Percentiles rank a stretch among this genome's conserved stretches.
Conservation (phyloP, 1,139 yeast genomes). For the Blastobotrys buckinghamii region DNA sequence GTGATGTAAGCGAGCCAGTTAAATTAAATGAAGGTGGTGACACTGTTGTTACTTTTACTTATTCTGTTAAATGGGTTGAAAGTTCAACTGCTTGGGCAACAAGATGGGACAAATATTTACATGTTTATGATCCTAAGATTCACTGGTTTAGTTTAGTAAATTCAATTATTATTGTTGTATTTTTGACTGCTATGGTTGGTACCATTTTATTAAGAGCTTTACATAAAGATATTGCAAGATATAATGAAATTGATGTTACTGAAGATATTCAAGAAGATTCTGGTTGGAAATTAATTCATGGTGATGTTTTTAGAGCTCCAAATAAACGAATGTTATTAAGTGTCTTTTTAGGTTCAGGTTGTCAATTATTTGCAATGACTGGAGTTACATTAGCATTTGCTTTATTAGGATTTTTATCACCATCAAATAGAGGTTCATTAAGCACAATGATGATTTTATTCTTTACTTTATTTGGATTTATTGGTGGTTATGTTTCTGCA, state of each 20-base stretch:
- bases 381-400: constrained; percentile 75
- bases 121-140: constrained; percentile 83
- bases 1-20: constrained; percentile 38
- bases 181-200: constrained; percentile 71
- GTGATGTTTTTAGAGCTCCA: constrained; percentile 92
- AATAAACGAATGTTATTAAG: constrained; percentile 63
- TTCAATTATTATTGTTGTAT: constrained; percentile 72
- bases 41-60: constrained; percentile 48
- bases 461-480: constrained; percentile 70
- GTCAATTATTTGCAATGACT: constrained; percentile 75
- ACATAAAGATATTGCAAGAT: constrained; percentile 78
- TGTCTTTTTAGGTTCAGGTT: constrained; percentile 81
- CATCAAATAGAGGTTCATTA: constrained; percentile 90
- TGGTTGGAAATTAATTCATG: constrained; percentile 96
- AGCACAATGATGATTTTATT: constrained; percentile 84
- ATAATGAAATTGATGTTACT: constrained; percentile 74
- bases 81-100: constrained; percentile 92
- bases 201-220: constrained; percentile 77
- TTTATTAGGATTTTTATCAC: constrained; percentile 81
- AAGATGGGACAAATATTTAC: constrained; percentile 96
- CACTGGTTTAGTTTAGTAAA: constrained; percentile 93
- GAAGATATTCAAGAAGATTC: constrained; percentile 89
- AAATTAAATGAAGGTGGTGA: constrained; percentile 25
- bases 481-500: constrained; percentile 85
- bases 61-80: constrained; percentile 58